Base-by-base conservation (phyloP, 352 stramenopile species). In the Phytophthora litchii region DNA sequence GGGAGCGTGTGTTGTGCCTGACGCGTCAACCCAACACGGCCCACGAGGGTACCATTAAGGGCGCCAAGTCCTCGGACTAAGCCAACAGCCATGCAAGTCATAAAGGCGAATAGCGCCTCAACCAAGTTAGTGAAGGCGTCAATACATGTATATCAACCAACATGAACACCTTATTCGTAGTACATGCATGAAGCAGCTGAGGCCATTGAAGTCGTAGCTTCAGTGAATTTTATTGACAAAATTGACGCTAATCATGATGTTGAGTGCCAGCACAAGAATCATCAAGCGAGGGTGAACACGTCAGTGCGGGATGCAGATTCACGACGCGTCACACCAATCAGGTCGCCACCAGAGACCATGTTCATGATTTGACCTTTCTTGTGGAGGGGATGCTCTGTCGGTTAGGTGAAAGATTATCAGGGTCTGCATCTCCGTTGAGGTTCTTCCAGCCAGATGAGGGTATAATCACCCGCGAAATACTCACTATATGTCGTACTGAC, bases 1-100 rank as follows among this genome's bases (percentile, higher is more conserved):
- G 94, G 94, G 96, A 99, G 68, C 86, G 96, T 34, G 93, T 99
- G 56, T 75, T 99, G 29, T 95, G 90, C 38, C 76, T 98, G 34
- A 99, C 96, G 35, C 80, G 94, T 16, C 96, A 99, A 72, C 96
- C 96, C 14, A 98, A 98, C 74, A 96, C 92, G 25, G 83, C 78
- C 25, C 63, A 53, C 7, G 74, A 83, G 29, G 72, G 67, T 23
- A 50, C 46, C 60, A 68, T 77, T 43, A 74, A 76, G 41, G 75
- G 83, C 42, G 83, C 75, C 37, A 84, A 86, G 56, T 83, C 74
- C 29, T 89, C 79, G 20, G 82, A 93, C 67, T 93, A 72, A 79
- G 47, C 44, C 19, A 31, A 38, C 16, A 41, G 9, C 19, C 32
- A 50, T 43, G 12, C 20, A 42, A 34, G 42, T 54, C 48, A 47